phyloP scores from a whole-genome alignment of 129 eudicot genomes.

The Ambrosia artemisiifolia region DNA sequence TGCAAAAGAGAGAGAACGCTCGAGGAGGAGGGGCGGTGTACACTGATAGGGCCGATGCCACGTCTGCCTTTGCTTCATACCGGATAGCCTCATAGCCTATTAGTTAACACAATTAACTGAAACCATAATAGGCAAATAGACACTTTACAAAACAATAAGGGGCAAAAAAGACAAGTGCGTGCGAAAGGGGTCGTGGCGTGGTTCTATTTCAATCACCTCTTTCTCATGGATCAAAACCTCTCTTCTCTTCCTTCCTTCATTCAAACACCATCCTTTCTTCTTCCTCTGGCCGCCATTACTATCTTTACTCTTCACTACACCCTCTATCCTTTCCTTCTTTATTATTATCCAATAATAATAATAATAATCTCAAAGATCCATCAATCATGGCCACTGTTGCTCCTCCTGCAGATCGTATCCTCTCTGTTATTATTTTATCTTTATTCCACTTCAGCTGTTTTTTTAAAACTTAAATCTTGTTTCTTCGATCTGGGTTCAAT shows the following conservation, averaged over 20 bases:
- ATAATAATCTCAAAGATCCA: conserved; percentile 27
- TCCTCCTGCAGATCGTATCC: conserved; percentile 72
- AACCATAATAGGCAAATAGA: background rate
- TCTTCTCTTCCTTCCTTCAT: background rate
- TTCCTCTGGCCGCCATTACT: conserved; percentile 27
- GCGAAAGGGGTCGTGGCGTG: conserved; percentile 11
- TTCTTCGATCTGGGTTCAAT: conserved; percentile 6
- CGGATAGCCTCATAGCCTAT: no score
- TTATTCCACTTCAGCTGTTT: background rate
- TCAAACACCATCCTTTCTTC: conserved; percentile 36
- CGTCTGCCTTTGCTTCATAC: no score
- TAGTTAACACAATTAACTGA: no score
- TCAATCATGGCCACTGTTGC: conserved; percentile 61
- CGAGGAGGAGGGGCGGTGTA: no score
- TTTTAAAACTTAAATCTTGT: background rate
- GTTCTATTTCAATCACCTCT: conserved; percentile 50
- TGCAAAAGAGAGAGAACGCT: no score
- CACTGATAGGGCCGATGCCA: no score
- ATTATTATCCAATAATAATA: no score
- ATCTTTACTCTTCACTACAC: background rate
- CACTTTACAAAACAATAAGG: background rate
- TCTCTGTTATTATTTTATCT: conserved; percentile 8
- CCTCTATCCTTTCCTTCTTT: no score
- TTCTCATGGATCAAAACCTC: conserved; percentile 33
- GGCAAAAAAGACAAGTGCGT: background rate